A percentile compares a stretch with the other conserved stretches of the same genome.
Conservation (phyloP, 2,329 filamentous ascomycete genomes). For the Phaeomoniella chlamydospora region DNA sequence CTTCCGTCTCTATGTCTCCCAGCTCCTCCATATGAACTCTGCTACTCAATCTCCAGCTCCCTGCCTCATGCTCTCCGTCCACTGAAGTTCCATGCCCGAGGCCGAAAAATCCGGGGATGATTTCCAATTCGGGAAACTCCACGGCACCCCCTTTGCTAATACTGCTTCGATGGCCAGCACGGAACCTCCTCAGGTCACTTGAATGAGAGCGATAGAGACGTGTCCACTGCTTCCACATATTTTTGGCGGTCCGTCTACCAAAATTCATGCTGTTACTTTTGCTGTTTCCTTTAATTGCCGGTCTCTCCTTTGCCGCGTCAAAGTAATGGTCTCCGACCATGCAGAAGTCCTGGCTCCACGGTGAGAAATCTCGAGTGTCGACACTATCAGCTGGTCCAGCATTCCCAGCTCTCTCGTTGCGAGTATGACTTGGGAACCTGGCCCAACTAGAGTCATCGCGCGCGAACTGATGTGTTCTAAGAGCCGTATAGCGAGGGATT, state of each 20-base stretch:
- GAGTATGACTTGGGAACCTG: conserved; percentile 10
- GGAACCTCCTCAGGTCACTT: conserved; percentile 7
- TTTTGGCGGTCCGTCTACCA: conserved; percentile 4
- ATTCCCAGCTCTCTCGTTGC: conserved; percentile 8
- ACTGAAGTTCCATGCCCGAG: neutral
- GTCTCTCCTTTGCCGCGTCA: conserved; percentile 4
- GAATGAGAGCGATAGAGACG: conserved; percentile 8
- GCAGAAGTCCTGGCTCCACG: neutral
- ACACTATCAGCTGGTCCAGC: conserved; percentile 9
- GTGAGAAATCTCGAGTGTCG: conserved; percentile 7
- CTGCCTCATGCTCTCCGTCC: conserved; percentile 1
- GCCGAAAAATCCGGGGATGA: conserved; percentile 5
- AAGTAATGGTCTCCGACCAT: conserved; percentile 5
- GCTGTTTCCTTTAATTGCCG: conserved; percentile 2
- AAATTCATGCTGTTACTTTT: conserved; percentile 8
- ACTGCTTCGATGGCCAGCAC: conserved; percentile 9
- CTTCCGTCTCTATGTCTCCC: neutral
- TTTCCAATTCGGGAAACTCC: conserved; percentile 11
- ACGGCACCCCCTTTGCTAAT: conserved; percentile 7
- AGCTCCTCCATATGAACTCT: neutral
- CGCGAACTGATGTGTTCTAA: neutral
- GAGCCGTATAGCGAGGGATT: neutral
- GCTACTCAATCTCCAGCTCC: neutral
- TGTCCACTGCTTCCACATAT: conserved; percentile 7
- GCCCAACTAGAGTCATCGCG: conserved; percentile 6